phyloP scores from a whole-genome alignment of 2,329 filamentous ascomycete species.

The Botrytis squamosa region DNA sequence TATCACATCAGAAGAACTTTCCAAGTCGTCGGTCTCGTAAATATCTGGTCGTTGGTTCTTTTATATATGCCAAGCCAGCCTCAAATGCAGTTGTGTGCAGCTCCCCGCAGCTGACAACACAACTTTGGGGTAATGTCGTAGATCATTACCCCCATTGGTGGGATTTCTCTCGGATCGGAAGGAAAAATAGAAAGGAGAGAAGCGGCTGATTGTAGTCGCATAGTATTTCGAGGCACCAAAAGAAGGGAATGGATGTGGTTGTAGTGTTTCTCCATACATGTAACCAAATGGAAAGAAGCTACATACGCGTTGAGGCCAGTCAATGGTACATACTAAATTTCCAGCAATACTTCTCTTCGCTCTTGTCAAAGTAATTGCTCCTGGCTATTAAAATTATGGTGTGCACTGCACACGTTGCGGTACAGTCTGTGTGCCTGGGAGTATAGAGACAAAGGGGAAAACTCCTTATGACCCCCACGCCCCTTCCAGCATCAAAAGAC shows the following conservation, averaged over 20 bases:
- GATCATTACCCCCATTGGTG: conserved; percentile 14
- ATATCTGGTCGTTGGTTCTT: background rate
- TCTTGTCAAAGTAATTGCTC: background rate
- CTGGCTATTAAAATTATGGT: background rate
- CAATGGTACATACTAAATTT: background rate
- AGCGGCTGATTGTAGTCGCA: background rate
- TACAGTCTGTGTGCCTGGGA: background rate
- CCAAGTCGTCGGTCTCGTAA: background rate
- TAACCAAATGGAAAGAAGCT: background rate
- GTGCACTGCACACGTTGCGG: background rate
- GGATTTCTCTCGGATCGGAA: conserved; percentile 2
- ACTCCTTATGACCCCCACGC: background rate
- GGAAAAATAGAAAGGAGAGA: background rate
- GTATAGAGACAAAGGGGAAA: background rate
- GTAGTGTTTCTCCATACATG: background rate
- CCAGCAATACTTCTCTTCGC: background rate
- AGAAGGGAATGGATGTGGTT: background rate
- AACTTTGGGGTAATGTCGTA: background rate
- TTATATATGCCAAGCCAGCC: conserved; percentile 9
- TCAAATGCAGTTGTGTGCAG: conserved; percentile 7
- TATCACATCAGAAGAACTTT: background rate
- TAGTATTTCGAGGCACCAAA: background rate
- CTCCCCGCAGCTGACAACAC: conserved; percentile 11
- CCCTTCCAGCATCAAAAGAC: background rate
- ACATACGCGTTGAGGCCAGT: background rate